Percentiles rank a stretch among this genome's conserved stretches.
These are phyloP conservation scores for Talaromyces trachyspermus DNA, from an alignment of 495 filamentous ascomycete genomes.

Conservation along the genomic window DNA sequence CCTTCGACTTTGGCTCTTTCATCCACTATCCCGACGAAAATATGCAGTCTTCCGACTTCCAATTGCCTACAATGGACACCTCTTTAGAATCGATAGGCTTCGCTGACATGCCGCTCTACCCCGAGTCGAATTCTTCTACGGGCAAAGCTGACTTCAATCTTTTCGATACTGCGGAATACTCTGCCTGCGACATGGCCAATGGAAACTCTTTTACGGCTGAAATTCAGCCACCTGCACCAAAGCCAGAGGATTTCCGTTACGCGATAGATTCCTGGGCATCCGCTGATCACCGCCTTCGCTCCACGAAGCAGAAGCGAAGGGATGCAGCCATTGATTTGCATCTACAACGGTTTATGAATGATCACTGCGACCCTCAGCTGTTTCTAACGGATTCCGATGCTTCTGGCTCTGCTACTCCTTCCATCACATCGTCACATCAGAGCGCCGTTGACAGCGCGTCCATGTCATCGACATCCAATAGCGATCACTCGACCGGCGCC, in stretches of 20 bases:
- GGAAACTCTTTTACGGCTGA: background rate
- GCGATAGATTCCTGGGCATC: conserved; percentile 16
- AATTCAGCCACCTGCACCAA: background rate
- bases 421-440: conserved; percentile 1
- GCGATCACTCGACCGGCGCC: background rate
- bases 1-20: conserved; percentile 29
- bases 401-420: conserved; percentile 4
- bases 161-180: background rate
- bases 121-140: background rate
- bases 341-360: conserved; percentile 31
- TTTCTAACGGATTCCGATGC: background rate
- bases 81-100: conserved; percentile 17
- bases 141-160: background rate
- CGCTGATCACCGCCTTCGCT: conserved; percentile 23
- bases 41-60: conserved; percentile 10
- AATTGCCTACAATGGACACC: conserved; percentile 3
- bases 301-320: conserved; percentile 37
- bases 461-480: background rate
- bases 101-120: background rate
- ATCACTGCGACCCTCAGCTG: conserved; percentile 3
- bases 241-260: conserved; percentile 6
- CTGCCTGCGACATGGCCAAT: background rate
- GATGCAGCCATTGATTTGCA: conserved; percentile 39
- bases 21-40: conserved; percentile 16
- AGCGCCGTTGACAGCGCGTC: background rate